Evolutionary conservation across 305 asterid genomes (phyloP).

Genomic region (Fraxinus xanthoxyloides): DNA sequence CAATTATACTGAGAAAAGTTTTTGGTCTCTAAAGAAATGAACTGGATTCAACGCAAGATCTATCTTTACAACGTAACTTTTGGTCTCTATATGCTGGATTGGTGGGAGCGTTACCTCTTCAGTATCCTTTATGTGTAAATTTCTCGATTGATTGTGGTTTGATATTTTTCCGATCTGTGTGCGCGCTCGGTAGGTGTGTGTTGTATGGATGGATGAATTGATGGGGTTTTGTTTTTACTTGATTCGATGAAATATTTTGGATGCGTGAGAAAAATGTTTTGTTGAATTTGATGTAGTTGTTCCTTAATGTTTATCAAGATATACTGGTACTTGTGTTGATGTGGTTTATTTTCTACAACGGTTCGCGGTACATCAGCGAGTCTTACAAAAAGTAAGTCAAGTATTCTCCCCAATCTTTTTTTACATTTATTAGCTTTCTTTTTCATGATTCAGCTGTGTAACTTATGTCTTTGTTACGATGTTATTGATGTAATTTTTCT

Average conservation of each 20-base stretch:
- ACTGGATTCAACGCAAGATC: conserved; percentile 35
- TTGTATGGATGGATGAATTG: background rate
- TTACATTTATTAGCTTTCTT: background rate
- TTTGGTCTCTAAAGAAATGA: conserved; percentile 7
- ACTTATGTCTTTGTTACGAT: background rate
- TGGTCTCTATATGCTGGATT: conserved; percentile 41
- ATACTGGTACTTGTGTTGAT: conserved; percentile 35
- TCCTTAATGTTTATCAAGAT: conserved; percentile 28
- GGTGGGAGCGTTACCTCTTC: conserved; percentile 38
- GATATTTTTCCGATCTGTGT: conserved; percentile 16
- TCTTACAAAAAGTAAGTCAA: conserved; percentile 26
- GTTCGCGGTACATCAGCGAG: conserved; percentile 19
- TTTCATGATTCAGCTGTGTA: background rate
- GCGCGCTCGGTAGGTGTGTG: background rate
- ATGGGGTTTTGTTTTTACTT: background rate
- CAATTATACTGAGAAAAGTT: background rate
- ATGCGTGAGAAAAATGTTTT: background rate
- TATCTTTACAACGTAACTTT: conserved; percentile 40
- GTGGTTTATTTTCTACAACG: conserved; percentile 36
- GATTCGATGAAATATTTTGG: background rate
- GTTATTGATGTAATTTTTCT: background rate
- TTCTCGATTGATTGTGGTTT: background rate
- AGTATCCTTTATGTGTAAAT: conserved; percentile 26
- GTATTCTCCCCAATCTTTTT: background rate
- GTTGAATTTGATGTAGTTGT: conserved; percentile 5